These are phyloP conservation scores for Zymoseptoria ardabiliae DNA, from an alignment of 2,329 filamentous ascomycete genomes.

Conservation along the genomic window DNA sequence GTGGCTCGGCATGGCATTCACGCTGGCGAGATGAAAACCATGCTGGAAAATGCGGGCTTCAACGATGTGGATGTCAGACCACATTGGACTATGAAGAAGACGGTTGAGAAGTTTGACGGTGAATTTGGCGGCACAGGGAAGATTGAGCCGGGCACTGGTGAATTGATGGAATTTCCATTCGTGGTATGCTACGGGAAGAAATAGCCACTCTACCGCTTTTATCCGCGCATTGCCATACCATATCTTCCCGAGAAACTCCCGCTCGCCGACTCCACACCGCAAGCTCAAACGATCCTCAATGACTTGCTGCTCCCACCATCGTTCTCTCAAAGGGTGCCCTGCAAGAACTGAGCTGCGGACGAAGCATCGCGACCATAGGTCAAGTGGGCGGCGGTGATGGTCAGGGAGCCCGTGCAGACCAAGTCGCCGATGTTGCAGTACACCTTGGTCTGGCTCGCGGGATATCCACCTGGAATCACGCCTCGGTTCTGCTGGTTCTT, in stretches of 20 bases:
- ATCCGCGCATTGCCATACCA: neutral
- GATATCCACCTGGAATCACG: conserved; percentile 28
- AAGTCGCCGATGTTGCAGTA: conserved; percentile 30
- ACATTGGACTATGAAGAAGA: conserved; percentile 22
- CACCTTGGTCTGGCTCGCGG: conserved; percentile 27
- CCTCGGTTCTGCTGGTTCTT: conserved; percentile 33
- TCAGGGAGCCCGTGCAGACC: conserved; percentile 31
- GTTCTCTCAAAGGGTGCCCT: neutral
- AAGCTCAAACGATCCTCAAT: neutral
- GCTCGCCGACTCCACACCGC: too few relatives aligned
- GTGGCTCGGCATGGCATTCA: conserved; percentile 22
- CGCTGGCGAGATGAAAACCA: conserved; percentile 11
- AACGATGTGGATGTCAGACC: conserved; percentile 15
- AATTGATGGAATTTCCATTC: conserved; percentile 22
- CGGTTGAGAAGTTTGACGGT: conserved; percentile 24
- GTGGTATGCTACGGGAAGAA: conserved; percentile 20
- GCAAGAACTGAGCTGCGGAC: neutral
- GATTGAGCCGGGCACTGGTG: conserved; percentile 8
- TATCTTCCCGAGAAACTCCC: neutral
- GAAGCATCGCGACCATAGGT: neutral
- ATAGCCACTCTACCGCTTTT: conserved; percentile 1
- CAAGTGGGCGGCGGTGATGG: conserved; percentile 29
- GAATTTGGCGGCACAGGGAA: conserved; percentile 16
- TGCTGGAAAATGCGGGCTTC: conserved; percentile 18
- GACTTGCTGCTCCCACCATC: neutral